These are phyloP conservation scores for Phytophthora sojae DNA, from an alignment of 352 stramenopile genomes.

Conservation along the genomic window DNA sequence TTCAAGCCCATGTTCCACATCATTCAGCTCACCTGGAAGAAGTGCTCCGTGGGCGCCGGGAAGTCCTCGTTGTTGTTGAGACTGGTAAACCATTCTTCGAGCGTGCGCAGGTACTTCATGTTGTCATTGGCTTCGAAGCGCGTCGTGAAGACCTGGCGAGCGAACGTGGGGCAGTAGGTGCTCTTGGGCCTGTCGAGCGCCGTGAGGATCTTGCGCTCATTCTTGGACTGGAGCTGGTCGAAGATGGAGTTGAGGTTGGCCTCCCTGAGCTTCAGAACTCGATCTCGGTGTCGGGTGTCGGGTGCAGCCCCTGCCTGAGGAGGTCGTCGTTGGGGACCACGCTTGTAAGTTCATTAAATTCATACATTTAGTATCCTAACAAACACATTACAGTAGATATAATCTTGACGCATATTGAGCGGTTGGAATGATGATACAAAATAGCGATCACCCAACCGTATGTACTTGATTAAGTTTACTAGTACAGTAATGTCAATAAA, in stretches of 20 bases:
- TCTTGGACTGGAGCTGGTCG: conserved; percentile 93
- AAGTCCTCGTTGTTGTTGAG: conserved; percentile 97
- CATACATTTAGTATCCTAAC: too few species aligned
- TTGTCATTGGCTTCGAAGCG: conserved; percentile 98
- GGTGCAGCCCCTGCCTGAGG: conserved; percentile 96
- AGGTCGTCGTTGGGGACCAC: too few species aligned
- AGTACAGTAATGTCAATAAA: too few species aligned
- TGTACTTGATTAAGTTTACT: too few species aligned
- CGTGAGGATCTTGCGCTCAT: conserved; percentile 95
- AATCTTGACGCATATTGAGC: too few species aligned
- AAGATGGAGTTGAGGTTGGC: conserved; percentile 97
- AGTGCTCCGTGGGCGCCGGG: conserved; percentile 91
- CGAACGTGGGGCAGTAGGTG: conserved; percentile 97
- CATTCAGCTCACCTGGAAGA: conserved; percentile 97
- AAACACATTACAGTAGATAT: too few species aligned
- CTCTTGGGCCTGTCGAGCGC: conserved; percentile 95
- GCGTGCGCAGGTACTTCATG: conserved; percentile 96
- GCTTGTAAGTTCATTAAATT: too few species aligned
- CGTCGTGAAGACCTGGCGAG: conserved; percentile 95
- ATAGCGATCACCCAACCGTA: too few species aligned
- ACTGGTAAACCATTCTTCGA: conserved; percentile 97
- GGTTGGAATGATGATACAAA: too few species aligned
- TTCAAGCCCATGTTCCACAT: conserved; percentile 99
- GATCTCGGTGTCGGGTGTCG: conserved; percentile 97
- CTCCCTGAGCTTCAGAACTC: conserved; percentile 98